Conservation (phyloP, 129 eudicot species). For the Flaveria ramosissima region DNA sequence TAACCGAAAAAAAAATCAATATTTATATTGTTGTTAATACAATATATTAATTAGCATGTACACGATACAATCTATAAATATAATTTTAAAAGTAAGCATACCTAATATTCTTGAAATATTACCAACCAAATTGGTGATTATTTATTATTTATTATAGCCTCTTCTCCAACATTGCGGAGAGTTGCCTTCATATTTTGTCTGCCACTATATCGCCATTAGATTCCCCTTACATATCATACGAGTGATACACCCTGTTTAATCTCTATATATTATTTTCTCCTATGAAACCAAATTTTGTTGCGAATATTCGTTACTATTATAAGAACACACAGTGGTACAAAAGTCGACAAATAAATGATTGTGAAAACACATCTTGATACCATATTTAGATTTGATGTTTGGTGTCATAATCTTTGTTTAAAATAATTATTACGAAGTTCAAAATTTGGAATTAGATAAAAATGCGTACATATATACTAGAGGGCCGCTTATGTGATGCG, state of each 20-base stretch:
- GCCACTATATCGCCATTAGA: conserved; percentile 86
- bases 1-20: not conserved
- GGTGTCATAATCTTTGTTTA: not conserved
- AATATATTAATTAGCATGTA: not conserved
- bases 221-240: conserved; percentile 46
- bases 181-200: conserved; percentile 54
- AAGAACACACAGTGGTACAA: not conserved
- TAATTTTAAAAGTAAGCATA: conserved; percentile 20
- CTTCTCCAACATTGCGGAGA: conserved; percentile 46
- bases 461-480: no score
- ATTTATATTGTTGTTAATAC: not conserved
- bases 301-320: not conserved
- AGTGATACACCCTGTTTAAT: conserved; percentile 23
- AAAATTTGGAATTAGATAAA: no score
- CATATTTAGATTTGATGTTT: not conserved
- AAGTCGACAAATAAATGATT: conserved; percentile 4
- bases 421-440: no score
- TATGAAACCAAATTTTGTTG: not conserved
- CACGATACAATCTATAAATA: not conserved
- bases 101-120: conserved; percentile 39
- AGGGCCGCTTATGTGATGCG: no score
- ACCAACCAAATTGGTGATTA: conserved; percentile 37
- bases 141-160: conserved; percentile 8
- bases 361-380: conserved; percentile 8
- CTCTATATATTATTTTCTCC: not conserved